Percentiles rank a stretch among this genome's conserved stretches.
phyloP scores from a whole-genome alignment of 129 eudicot species.

The Lonicera japonica region DNA sequence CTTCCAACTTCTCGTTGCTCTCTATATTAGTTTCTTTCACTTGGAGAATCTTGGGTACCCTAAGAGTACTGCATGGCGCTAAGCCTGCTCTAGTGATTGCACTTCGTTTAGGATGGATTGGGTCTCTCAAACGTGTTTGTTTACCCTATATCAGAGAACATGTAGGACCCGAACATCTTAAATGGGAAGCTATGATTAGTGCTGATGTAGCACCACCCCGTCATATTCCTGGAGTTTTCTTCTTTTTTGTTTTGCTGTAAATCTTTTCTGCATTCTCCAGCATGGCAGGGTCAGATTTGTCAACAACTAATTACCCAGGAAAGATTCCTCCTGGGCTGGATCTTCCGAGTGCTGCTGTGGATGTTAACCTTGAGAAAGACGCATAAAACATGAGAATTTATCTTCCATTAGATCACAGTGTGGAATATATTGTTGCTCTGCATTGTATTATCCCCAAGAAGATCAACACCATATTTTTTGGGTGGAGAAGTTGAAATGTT shows the following conservation, averaged over 20 bases:
- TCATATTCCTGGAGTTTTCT: not conserved
- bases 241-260: constrained; percentile 6
- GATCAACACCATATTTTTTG: too few species aligned
- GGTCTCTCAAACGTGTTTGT: not conserved
- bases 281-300: constrained; percentile 63
- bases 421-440: too few species aligned
- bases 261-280: constrained; percentile 24
- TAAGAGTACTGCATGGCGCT: too few species aligned
- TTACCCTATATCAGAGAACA: too few species aligned
- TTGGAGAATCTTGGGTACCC: too few species aligned
- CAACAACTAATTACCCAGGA: constrained; percentile 80
- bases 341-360: constrained; percentile 43
- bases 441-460: too few species aligned
- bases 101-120: not conserved
- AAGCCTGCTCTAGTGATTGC: not conserved
- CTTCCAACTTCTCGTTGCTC: not conserved
- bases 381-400: too few species aligned
- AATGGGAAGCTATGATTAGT: too few species aligned
- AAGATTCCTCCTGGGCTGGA: constrained; percentile 78
- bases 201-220: too few species aligned
- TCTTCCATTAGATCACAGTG: too few species aligned
- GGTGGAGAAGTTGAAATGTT: too few species aligned
- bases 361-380: constrained; percentile 32
- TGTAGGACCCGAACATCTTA: too few species aligned
- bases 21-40: not conserved